Evolutionary conservation across 2,329 filamentous ascomycete genomes (phyloP), one percentile per base, ranked within the genome.

Genomic region (Whalleya microplaca): DNA sequence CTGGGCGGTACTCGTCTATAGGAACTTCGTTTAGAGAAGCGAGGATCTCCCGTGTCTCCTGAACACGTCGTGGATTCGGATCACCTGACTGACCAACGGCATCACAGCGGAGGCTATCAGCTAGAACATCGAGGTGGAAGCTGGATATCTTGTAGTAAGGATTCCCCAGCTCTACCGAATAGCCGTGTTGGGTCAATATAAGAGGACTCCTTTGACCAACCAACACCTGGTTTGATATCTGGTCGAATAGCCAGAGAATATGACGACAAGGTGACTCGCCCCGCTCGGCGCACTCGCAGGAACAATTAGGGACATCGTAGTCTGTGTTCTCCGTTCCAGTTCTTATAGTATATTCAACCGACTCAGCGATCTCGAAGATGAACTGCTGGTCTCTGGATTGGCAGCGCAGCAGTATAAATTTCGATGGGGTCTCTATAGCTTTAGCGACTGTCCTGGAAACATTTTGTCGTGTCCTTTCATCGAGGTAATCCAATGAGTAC

Each of bases 321-420:
- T 66, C 73, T 58, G 76, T 76, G 27, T 68, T 68, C 0, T 73
- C 66, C 2, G 74, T 71, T 2, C 78, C 77, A 27, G 83, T 80
- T 41, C 81, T 76, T 42, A 85, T 74, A 18, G 79, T 80, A 10
- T 79, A 77, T 14, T 80, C 80, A 21, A 81, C 79, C 2, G 79
- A 70, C 66, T 85, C 83, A 3, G 80, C 80, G 72, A 85, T 77
- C 63, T 84, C 77, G 56, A 85, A 85, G 46, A 82, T 79, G 54
- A 81, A 84, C 19, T 80, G 78, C 56, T 79, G 65, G 21, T 77
- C 74, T 43, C 78, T 74, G 41, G 76, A 73, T 20, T 78, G 76
- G 56, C 81, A 84, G 52, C 76, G 76, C 61, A 83, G 77, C 6
- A 85, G 69, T 0, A 76, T 72, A 55, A 85, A 77, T 55, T 75